Conservation (phyloP, 495 filamentous ascomycete genomes). For the Hyaloscypha finlandica region DNA sequence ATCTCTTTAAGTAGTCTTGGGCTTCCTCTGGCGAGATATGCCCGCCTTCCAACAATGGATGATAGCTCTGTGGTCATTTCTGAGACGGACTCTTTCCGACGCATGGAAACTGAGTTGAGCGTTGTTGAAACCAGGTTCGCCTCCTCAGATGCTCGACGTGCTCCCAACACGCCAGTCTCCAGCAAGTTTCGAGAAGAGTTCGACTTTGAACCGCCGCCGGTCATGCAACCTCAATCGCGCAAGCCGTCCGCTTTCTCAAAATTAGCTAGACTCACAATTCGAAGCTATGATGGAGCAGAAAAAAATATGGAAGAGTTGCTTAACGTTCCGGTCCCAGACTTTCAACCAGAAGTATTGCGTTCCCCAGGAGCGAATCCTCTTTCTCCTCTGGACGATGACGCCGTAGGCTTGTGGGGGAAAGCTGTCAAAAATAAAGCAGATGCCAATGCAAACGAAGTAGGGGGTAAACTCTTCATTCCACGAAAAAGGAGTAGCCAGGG, state of each 20-base stretch:
- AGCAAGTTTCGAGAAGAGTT: conserved; percentile 34
- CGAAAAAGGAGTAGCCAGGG: background rate
- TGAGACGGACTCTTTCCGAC: conserved; percentile 26
- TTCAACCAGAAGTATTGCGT: conserved; percentile 4
- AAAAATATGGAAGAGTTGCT: conserved; percentile 20
- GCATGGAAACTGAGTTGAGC: conserved; percentile 26
- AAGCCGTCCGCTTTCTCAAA: conserved; percentile 24
- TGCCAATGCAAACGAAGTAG: conserved; percentile 8
- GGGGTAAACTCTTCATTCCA: conserved; percentile 5
- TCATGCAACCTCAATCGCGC: background rate
- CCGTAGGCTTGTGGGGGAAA: conserved; percentile 18
- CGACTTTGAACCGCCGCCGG: conserved; percentile 1
- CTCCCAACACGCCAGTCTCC: conserved; percentile 26
- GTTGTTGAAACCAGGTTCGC: conserved; percentile 22
- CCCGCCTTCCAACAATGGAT: conserved; percentile 10
- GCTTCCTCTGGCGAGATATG: conserved; percentile 1
- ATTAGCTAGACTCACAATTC: conserved; percentile 20
- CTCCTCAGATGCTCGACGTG: conserved; percentile 9
- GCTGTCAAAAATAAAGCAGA: conserved; percentile 14
- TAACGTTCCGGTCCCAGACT: conserved; percentile 18
- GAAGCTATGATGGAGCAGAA: conserved; percentile 26
- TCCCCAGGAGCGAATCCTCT: background rate
- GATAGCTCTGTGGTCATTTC: conserved; percentile 23
- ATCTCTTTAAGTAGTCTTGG: conserved; percentile 5
- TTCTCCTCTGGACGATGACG: conserved; percentile 10